Conservation (phyloP, 2,329 filamentous ascomycete genomes). For the Diaporthe capsici region DNA sequence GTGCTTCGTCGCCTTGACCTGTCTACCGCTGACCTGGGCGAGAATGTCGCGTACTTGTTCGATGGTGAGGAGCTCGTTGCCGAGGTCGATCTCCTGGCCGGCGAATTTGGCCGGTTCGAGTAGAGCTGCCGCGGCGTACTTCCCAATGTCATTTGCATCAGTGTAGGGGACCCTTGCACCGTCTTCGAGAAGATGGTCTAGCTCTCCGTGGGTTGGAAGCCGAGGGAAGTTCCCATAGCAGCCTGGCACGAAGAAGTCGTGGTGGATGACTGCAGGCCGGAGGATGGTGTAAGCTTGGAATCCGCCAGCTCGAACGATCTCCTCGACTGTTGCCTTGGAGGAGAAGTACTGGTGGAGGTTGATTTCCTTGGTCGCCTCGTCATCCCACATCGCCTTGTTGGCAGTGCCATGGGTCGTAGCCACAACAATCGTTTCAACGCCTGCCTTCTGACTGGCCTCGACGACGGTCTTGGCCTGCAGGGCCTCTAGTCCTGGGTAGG, state of each 20-base stretch:
- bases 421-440: background rate
- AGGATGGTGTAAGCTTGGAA: slow-evolving; percentile 20
- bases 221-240: slow-evolving; percentile 47
- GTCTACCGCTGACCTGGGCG: slow-evolving; percentile 49
- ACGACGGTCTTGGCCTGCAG: slow-evolving; percentile 17
- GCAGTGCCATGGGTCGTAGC: background rate
- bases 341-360: slow-evolving; percentile 3
- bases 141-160: slow-evolving; percentile 50
- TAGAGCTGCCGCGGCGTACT: slow-evolving; percentile 52
- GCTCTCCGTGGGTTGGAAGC: slow-evolving; percentile 47
- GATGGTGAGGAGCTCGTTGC: slow-evolving; percentile 48
- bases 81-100: slow-evolving; percentile 51
- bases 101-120: slow-evolving; percentile 49
- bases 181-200: slow-evolving; percentile 47
- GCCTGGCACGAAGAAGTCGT: slow-evolving; percentile 10
- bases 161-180: slow-evolving; percentile 47
- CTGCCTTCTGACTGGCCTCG: background rate
- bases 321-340: slow-evolving; percentile 11
- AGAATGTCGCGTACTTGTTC: slow-evolving; percentile 50
- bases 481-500: background rate
- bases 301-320: background rate
- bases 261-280: slow-evolving; percentile 5
- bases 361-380: background rate
- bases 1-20: slow-evolving; percentile 45
- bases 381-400: background rate